A percentile compares a stretch with the other conserved stretches of the same genome.
phyloP scores from a whole-genome alignment of 768 basidiomycete genomes.

The Podaxis rugospora region DNA sequence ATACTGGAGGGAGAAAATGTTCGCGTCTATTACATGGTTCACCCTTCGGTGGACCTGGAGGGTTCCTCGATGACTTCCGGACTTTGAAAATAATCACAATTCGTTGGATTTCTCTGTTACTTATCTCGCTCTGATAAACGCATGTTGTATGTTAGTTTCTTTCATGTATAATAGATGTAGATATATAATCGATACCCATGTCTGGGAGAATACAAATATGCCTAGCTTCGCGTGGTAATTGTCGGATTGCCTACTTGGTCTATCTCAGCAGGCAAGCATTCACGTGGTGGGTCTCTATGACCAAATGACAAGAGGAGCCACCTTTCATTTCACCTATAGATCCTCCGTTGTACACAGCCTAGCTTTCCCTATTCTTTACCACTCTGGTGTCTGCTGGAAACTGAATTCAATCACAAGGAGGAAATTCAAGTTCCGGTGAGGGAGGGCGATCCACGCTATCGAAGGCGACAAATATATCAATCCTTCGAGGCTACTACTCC shows the following conservation, averaged over 20 bases:
- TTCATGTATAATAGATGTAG: constrained; percentile 13
- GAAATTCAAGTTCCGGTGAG: background rate
- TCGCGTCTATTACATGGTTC: constrained; percentile 85
- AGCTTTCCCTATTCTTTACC: background rate
- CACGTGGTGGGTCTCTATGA: constrained; percentile 1
- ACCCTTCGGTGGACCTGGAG: constrained; percentile 81
- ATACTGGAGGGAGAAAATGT: constrained; percentile 51
- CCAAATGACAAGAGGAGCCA: background rate
- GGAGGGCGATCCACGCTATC: background rate
- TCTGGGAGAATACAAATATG: background rate
- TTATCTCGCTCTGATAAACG: constrained; percentile 15
- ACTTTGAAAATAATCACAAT: constrained; percentile 11
- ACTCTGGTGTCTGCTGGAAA: background rate
- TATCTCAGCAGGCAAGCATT: constrained; percentile 1
- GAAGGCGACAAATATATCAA: background rate
- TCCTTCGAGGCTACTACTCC: background rate
- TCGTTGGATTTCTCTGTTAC: background rate
- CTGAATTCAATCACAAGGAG: background rate
- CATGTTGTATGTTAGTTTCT: constrained; percentile 8
- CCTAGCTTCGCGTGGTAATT: constrained; percentile 3
- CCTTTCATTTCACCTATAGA: background rate
- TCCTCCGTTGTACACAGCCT: background rate
- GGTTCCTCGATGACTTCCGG: constrained; percentile 39
- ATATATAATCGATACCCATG: constrained; percentile 12
- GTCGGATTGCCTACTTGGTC: constrained; percentile 10